Conservation (phyloP, 129 eudicot genomes). For the Cynara cardunculus region DNA sequence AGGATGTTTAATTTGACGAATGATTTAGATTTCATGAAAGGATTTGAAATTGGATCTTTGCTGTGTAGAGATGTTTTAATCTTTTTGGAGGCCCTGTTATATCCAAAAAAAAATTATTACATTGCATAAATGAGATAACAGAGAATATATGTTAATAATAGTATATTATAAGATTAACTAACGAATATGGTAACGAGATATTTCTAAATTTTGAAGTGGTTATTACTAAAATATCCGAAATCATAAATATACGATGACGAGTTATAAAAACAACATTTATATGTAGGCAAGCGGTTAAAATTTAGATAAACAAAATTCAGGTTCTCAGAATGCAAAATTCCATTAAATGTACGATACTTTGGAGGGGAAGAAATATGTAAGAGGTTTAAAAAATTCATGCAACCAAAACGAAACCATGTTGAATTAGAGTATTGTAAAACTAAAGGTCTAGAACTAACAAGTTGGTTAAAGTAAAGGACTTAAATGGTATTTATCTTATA, state of each 20-base stretch:
- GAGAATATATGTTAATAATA: too few relatives aligned
- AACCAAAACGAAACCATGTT: not conserved
- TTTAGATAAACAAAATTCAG: not conserved
- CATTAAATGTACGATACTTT: not conserved
- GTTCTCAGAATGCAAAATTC: not conserved
- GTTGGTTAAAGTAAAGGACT: not conserved
- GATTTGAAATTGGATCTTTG: too few relatives aligned
- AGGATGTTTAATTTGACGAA: too few relatives aligned
- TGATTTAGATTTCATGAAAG: too few relatives aligned
- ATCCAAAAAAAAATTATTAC: too few relatives aligned
- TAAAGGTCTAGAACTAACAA: not conserved
- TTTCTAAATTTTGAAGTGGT: not conserved
- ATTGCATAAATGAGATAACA: too few relatives aligned
- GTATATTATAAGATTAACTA: too few relatives aligned
- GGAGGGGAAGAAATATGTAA: not conserved
- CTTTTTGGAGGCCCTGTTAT: too few relatives aligned
- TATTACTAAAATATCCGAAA: too few relatives aligned
- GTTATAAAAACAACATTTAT: not conserved
- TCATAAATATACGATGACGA: too few relatives aligned
- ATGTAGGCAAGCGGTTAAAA: not conserved
- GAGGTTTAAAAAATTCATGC: not conserved
- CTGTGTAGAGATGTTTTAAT: too few relatives aligned
- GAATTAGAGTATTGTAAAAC: not conserved
- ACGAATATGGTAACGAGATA: not conserved
- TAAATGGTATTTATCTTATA: not conserved